Evolutionary conservation across 1,139 yeast genomes (phyloP).

Genomic region (Protomyces macrosporus): DNA sequence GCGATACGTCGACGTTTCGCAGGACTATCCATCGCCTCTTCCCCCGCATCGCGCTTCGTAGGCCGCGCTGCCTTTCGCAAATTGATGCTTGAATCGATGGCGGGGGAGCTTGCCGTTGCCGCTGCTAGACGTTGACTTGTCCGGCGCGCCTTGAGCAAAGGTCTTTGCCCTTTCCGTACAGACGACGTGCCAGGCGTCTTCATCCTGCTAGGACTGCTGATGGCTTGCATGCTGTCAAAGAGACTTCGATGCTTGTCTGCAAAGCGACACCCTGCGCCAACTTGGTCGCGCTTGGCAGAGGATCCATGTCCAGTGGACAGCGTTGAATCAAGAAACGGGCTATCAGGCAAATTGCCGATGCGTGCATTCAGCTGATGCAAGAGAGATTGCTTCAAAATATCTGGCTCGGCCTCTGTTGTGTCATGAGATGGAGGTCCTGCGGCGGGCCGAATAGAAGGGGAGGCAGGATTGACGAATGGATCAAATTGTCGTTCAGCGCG

Average conservation of each 20-base stretch:
- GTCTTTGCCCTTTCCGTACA: no score
- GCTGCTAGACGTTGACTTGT: background rate
- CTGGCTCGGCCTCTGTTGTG: background rate
- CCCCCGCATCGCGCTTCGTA: background rate
- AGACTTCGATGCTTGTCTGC: background rate
- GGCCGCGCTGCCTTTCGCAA: background rate
- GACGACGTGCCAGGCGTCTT: background rate
- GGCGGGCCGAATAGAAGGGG: background rate
- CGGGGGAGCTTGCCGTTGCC: background rate
- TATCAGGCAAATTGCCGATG: background rate
- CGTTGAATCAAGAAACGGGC: background rate
- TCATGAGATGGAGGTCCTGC: background rate
- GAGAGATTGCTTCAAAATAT: conserved; percentile 13
- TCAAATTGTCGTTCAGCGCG: background rate
- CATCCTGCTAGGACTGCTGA: background rate
- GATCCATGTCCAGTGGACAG: background rate
- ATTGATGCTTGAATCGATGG: no score
- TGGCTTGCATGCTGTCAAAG: background rate
- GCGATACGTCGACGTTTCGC: background rate
- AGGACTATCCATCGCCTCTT: background rate
- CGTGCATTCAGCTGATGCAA: conserved; percentile 18
- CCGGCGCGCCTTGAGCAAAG: background rate
- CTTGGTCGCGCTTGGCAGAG: background rate
- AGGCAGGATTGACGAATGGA: background rate
- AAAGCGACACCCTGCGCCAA: background rate